These are phyloP conservation scores for Ilex asprella DNA, from an alignment of 257 asterid species.

Conservation along the genomic window DNA sequence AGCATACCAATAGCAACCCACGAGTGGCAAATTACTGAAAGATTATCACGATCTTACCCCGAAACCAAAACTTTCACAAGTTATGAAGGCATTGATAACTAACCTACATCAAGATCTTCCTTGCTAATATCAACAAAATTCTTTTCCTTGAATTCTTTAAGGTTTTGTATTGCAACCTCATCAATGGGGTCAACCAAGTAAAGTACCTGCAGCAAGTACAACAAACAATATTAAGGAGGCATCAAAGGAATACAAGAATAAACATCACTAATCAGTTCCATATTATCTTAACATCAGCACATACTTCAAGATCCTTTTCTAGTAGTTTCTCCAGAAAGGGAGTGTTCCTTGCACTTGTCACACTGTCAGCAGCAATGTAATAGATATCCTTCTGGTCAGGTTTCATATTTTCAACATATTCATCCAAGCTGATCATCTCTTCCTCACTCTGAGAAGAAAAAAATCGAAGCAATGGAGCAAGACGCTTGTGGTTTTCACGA, in stretches of 20 bases:
- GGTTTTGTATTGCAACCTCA: conserved; percentile 85
- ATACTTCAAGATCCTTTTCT: conserved; percentile 88
- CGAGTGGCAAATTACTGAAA: no score
- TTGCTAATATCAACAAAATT: conserved; percentile 87
- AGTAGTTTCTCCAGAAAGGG: conserved; percentile 92
- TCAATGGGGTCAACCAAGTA: conserved; percentile 94
- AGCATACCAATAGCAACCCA: background rate
- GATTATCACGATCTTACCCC: no score
- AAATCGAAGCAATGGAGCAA: conserved; percentile 89
- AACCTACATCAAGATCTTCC: conserved; percentile 96
- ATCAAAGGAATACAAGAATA: conserved; percentile 1
- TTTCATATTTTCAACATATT: conserved; percentile 88
- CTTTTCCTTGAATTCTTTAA: conserved; percentile 82
- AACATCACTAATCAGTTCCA: background rate
- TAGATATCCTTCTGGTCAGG: conserved; percentile 85
- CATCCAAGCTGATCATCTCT: conserved; percentile 80
- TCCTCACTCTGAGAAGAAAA: conserved; percentile 92
- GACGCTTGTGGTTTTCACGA: conserved; percentile 92
- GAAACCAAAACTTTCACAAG: no score
- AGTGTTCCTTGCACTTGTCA: conserved; percentile 80
- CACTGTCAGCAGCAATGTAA: conserved; percentile 85
- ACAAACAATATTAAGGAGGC: background rate
- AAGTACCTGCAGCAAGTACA: conserved; percentile 51
- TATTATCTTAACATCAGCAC: conserved; percentile 5
- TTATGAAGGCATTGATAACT: conserved; percentile 21